A percentile compares a stretch with the other conserved stretches of the same genome.
Conservation (phyloP, 2,329 filamentous ascomycete species). For the Gnomoniopsis sp. region DNA sequence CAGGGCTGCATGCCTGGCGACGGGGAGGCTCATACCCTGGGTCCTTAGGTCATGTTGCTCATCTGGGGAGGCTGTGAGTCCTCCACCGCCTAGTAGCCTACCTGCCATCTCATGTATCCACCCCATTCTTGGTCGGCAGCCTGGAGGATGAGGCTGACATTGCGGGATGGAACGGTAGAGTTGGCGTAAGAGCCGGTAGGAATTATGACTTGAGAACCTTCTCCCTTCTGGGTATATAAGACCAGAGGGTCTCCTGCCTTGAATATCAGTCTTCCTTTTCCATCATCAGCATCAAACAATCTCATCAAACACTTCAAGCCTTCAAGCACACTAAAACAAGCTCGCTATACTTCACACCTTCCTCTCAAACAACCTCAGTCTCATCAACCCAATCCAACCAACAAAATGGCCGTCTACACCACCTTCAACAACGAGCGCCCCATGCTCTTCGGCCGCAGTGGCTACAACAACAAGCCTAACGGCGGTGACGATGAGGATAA, state of each 20-base stretch:
- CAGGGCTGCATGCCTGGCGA: background rate
- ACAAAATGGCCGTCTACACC: conserved; percentile 35
- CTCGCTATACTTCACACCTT: background rate
- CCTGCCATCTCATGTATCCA: background rate
- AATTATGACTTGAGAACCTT: conserved; percentile 15
- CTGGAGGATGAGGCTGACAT: conserved; percentile 17
- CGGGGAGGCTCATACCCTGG: conserved; percentile 15
- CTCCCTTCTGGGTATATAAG: conserved; percentile 24
- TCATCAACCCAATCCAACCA: conserved; percentile 22
- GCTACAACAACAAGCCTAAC: conserved; percentile 36
- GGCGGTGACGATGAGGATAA: conserved; percentile 28
- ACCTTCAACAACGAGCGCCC: conserved; percentile 32
- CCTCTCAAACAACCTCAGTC: conserved; percentile 8
- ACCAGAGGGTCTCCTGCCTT: conserved; percentile 18
- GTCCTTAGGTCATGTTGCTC: conserved; percentile 18
- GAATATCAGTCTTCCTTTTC: conserved; percentile 18
- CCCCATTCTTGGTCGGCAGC: background rate
- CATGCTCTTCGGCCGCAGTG: conserved; percentile 37
- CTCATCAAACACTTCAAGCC: conserved; percentile 16
- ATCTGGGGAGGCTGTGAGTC: conserved; percentile 15
- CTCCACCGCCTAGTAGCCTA: background rate
- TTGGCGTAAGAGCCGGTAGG: background rate
- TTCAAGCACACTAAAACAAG: conserved; percentile 13
- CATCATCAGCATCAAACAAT: conserved; percentile 23
- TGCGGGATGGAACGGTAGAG: conserved; percentile 10